phyloP scores from a whole-genome alignment of 176 grass and related monocot genomes.

The Luzula sylvatica region DNA sequence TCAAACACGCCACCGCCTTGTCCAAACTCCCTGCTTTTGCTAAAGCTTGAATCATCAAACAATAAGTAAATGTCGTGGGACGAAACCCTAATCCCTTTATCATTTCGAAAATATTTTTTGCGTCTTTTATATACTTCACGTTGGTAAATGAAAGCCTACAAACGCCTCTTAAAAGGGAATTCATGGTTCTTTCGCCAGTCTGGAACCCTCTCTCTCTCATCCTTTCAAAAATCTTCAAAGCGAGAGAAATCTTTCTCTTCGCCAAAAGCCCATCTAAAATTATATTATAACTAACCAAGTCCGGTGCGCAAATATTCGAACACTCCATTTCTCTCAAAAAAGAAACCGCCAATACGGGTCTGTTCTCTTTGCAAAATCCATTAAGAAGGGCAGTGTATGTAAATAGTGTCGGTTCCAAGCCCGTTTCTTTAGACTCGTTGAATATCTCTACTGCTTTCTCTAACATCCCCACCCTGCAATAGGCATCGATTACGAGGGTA shows the following conservation, averaged over 20 bases:
- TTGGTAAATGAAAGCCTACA: slow-evolving; percentile 46
- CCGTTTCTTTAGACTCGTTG: slow-evolving; percentile 30
- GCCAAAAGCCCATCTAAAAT: slow-evolving; percentile 57
- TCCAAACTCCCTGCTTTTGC: slow-evolving; percentile 63
- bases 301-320: slow-evolving; percentile 14
- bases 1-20: slow-evolving; percentile 38
- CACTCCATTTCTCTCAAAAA: slow-evolving; percentile 76
- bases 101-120: slow-evolving; percentile 39
- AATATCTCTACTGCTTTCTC: slow-evolving; percentile 53
- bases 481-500: slow-evolving; percentile 57
- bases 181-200: slow-evolving; percentile 42
- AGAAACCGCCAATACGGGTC: slow-evolving; percentile 36
- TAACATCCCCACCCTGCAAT: slow-evolving; percentile 67
- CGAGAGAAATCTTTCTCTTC: slow-evolving; percentile 32
- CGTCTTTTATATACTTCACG: slow-evolving; percentile 32
- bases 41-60: slow-evolving; percentile 86
- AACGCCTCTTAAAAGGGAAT: slow-evolving; percentile 58
- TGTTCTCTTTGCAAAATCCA: slow-evolving; percentile 59
- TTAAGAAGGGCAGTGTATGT: slow-evolving; percentile 85
- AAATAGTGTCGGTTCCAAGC: slow-evolving; percentile 46
- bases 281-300: slow-evolving; percentile 59
- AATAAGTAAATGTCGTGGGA: slow-evolving; percentile 68
- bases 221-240: slow-evolving; percentile 54
- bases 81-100: slow-evolving; percentile 29
- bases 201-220: slow-evolving; percentile 57